Conservation (phyloP, 305 asterid genomes). For the Solanum aculeatissimum region DNA sequence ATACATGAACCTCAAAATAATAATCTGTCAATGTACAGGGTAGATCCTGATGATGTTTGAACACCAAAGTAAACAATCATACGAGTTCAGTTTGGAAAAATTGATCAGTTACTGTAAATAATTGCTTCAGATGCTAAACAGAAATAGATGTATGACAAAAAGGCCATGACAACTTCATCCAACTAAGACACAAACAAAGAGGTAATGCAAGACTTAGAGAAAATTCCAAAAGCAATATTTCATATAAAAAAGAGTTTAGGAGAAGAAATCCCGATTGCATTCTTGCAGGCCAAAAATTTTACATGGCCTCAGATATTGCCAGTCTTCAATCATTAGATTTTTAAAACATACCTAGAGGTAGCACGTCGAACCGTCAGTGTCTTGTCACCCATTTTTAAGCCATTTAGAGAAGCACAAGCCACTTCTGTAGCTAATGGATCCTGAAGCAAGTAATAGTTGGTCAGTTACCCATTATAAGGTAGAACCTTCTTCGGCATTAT, state of each 20-base stretch:
- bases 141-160: neutral
- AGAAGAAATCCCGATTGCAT: neutral
- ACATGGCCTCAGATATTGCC: neutral
- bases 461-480: neutral
- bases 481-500: constrained; percentile 5
- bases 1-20: neutral
- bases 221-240: neutral
- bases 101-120: neutral
- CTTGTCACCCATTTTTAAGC: constrained; percentile 61
- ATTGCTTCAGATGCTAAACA: neutral
- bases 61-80: neutral
- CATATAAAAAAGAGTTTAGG: neutral
- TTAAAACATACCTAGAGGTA: constrained; percentile 35
- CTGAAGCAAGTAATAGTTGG: constrained; percentile 17
- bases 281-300: neutral
- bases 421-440: constrained; percentile 56
- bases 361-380: constrained; percentile 67
- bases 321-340: neutral
- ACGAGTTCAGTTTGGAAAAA: neutral
- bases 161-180: neutral
- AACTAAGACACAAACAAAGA: neutral
- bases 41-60: neutral
- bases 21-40: neutral
- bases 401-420: constrained; percentile 69
- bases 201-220: neutral